Conservation (phyloP, 306 rosid genomes). For the Acacia melanoxylon region DNA sequence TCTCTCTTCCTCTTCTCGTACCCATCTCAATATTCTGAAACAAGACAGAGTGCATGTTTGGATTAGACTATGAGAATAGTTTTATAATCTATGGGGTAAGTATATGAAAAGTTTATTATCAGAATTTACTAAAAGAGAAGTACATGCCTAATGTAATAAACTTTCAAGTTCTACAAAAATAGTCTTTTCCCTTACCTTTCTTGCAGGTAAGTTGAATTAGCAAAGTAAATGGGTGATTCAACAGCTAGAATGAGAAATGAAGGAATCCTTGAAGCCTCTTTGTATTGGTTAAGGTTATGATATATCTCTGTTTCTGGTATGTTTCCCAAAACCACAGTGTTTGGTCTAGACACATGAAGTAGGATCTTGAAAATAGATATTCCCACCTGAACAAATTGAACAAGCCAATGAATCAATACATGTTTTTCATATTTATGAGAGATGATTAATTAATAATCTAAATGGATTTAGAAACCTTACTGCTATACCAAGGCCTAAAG, state of each 20-base stretch:
- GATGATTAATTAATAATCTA: not conserved
- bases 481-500: constrained; percentile 84
- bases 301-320: constrained; percentile 83
- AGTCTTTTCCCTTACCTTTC: constrained; percentile 64
- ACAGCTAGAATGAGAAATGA: constrained; percentile 78
- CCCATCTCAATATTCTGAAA: constrained; percentile 80
- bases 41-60: not conserved
- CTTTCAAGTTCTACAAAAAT: not conserved
- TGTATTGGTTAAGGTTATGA: constrained; percentile 68
- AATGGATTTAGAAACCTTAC: constrained; percentile 44
- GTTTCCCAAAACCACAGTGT: constrained; percentile 72
- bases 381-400: constrained; percentile 56
- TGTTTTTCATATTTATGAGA: not conserved
- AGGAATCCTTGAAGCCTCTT: constrained; percentile 78
- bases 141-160: not conserved
- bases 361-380: constrained; percentile 89
- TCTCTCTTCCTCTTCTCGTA: constrained; percentile 87
- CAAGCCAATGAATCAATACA: constrained; percentile 11
- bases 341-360: constrained; percentile 91
- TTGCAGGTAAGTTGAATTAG: constrained; percentile 88
- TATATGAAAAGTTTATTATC: not conserved
- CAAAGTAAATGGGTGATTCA: constrained; percentile 90
- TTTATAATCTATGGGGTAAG: too few relatives aligned
- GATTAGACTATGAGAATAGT: too few relatives aligned
- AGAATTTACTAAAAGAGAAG: constrained; percentile 6